Evolutionary conservation across 345 rosid species (phyloP).

Genomic region (Arabis alpina): DNA sequence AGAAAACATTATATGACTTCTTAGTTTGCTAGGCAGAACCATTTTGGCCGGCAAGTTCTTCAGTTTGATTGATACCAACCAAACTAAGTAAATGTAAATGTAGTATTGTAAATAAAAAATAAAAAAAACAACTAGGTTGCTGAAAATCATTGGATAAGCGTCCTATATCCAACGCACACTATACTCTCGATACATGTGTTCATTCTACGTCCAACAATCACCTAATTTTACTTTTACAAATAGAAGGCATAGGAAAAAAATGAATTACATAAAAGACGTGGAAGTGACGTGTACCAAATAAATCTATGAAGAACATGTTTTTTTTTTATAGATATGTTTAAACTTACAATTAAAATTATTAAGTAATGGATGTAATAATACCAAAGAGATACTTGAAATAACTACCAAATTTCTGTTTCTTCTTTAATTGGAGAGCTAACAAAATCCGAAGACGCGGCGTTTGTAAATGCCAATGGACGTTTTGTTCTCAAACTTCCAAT

Average conservation of each 20-base stretch:
- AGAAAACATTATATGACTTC: too few species aligned
- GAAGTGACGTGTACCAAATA: neutral
- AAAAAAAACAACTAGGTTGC: too few species aligned
- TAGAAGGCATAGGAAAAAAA: neutral
- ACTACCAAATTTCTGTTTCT: too few species aligned
- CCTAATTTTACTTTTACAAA: neutral
- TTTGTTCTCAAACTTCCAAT: constrained; percentile 34
- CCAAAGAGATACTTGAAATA: neutral
- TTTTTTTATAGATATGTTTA: neutral
- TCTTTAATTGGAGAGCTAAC: neutral
- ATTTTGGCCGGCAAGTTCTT: too few species aligned
- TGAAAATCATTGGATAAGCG: too few species aligned
- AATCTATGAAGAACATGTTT: neutral
- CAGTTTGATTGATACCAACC: too few species aligned
- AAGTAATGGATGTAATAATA: neutral
- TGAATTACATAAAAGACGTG: neutral
- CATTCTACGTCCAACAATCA: too few species aligned
- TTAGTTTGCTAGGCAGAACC: too few species aligned
- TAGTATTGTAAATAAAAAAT: too few species aligned
- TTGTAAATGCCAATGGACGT: constrained; percentile 38
- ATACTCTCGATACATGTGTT: too few species aligned
- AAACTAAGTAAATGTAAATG: too few species aligned
- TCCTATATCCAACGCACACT: too few species aligned
- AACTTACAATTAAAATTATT: neutral
- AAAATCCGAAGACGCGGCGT: constrained; percentile 23